Conservation (phyloP, 2,329 filamentous ascomycete genomes). For the Penicillium vulpinum region DNA sequence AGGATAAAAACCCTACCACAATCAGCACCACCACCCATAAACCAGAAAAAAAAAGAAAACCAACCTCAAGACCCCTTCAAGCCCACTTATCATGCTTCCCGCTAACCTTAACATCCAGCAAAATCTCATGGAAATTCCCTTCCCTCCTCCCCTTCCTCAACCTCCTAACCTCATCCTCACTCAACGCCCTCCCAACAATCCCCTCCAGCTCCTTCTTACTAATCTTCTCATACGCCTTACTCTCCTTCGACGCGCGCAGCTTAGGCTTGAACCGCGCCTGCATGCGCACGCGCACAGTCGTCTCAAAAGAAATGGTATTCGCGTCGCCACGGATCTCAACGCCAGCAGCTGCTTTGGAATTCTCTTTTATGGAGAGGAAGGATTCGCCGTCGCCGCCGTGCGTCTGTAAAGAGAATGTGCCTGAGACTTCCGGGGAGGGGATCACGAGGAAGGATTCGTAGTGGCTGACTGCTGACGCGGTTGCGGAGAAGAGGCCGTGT, state of each 20-base stretch:
- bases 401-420: slow-evolving; percentile 74
- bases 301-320: slow-evolving; percentile 65
- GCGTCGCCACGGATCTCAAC: slow-evolving; percentile 77
- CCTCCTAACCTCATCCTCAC: slow-evolving; percentile 81
- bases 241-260: slow-evolving; percentile 75
- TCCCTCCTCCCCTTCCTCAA: slow-evolving; percentile 81
- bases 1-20: neutral
- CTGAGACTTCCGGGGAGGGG: slow-evolving; percentile 61
- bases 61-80: slow-evolving; percentile 23
- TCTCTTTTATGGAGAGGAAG: slow-evolving; percentile 65
- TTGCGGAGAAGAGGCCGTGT: slow-evolving; percentile 74
- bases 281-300: slow-evolving; percentile 81
- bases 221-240: slow-evolving; percentile 81
- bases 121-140: slow-evolving; percentile 83
- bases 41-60: neutral
- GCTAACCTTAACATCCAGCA: slow-evolving; percentile 86
- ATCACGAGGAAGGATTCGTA: slow-evolving; percentile 79
- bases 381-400: slow-evolving; percentile 59
- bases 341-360: slow-evolving; percentile 46
- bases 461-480: slow-evolving; percentile 75
- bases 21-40: neutral
- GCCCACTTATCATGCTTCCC: slow-evolving; percentile 85
- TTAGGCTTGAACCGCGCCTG: slow-evolving; percentile 91
- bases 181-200: slow-evolving; percentile 70
- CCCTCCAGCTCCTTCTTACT: slow-evolving; percentile 81